Percentiles rank a stretch among this genome's conserved stretches.
Conservation (phyloP, 306 rosid species). For the Luffa acutangula region DNA sequence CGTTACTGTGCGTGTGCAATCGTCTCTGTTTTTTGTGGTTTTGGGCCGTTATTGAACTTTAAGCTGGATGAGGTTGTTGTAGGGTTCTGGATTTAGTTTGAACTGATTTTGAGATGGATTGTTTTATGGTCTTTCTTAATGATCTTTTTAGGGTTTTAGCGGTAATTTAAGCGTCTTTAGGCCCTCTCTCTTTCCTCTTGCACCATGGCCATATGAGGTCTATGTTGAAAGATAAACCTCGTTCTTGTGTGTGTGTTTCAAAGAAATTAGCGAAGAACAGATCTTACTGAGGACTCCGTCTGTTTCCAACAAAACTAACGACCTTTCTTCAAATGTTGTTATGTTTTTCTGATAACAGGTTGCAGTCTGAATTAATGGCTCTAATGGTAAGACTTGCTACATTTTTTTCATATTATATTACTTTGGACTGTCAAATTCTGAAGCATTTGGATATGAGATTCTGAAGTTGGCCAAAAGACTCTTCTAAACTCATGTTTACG, state of each 20-base stretch:
- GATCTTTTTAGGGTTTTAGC: background rate
- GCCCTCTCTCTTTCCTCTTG: background rate
- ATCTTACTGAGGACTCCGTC: background rate
- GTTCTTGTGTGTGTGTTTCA: too few species aligned
- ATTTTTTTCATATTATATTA: background rate
- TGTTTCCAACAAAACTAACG: background rate
- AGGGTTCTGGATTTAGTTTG: background rate
- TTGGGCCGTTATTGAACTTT: background rate
- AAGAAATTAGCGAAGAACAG: too few species aligned
- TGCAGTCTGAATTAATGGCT: conserved; percentile 95
- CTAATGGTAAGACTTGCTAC: conserved; percentile 56
- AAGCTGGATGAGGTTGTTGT: background rate
- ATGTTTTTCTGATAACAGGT: conserved; percentile 29
- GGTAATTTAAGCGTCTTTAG: background rate
- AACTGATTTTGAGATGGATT: background rate
- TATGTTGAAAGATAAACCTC: too few species aligned
- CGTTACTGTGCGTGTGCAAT: background rate
- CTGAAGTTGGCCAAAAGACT: background rate
- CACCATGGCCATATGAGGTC: background rate
- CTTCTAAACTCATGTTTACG: background rate
- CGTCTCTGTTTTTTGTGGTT: background rate
- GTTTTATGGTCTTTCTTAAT: background rate
- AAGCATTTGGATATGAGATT: background rate
- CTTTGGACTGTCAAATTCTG: background rate
- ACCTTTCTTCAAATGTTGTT: background rate